Conservation (phyloP, 345 rosid species). For the Trapa incisa region DNA sequence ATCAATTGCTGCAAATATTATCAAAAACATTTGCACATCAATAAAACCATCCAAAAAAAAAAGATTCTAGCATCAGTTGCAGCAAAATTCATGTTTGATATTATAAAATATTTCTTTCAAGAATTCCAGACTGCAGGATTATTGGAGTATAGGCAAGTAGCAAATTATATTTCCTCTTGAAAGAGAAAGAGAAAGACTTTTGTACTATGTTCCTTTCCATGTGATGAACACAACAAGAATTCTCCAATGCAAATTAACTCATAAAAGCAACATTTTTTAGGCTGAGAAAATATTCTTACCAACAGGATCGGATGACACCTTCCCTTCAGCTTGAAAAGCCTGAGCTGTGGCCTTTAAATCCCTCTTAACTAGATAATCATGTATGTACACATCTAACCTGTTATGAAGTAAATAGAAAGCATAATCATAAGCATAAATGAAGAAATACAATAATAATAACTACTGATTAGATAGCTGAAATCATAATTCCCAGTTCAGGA, state of each 20-base stretch:
- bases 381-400: slow-evolving; percentile 97
- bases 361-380: slow-evolving; percentile 90
- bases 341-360: slow-evolving; percentile 94
- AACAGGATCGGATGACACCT: slow-evolving; percentile 95
- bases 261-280: background rate
- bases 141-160: background rate
- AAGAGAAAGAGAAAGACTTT: background rate
- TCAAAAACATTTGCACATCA: background rate
- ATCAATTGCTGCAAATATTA: slow-evolving; percentile 61
- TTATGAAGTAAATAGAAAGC: background rate
- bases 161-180: background rate
- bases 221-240: background rate
- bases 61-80: background rate
- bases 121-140: background rate
- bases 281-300: slow-evolving; percentile 30
- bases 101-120: too few species aligned
- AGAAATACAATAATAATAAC: background rate
- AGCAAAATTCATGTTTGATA: too few species aligned
- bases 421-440: background rate
- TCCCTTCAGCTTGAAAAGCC: slow-evolving; percentile 96
- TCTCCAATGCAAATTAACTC: background rate
- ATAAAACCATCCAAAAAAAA: too few species aligned
- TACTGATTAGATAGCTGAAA: background rate
- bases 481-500: background rate
- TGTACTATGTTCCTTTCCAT: background rate